phyloP scores from a whole-genome alignment of 169 alveolate species.

The Fabrea salina region DNA sequence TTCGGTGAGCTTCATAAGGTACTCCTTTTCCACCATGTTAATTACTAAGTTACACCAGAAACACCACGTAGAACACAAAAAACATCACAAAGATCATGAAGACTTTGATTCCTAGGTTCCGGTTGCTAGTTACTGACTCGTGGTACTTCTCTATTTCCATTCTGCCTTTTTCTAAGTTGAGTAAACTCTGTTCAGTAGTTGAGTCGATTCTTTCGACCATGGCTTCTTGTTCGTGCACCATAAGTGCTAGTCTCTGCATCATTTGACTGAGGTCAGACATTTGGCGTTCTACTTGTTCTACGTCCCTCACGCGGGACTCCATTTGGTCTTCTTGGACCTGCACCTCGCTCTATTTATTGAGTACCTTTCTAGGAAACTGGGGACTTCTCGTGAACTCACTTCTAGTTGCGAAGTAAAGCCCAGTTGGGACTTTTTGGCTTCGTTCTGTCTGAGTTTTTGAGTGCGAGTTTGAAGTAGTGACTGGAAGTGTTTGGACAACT shows the following conservation, averaged over 20 bases:
- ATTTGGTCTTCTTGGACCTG: not conserved
- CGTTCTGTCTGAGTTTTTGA: not conserved
- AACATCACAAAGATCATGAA: slow-evolving; percentile 36
- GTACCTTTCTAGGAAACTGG: slow-evolving; percentile 14
- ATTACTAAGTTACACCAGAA: slow-evolving; percentile 1
- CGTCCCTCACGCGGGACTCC: not conserved
- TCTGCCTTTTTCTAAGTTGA: slow-evolving; percentile 2
- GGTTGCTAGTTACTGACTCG: slow-evolving; percentile 2
- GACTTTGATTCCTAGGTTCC: slow-evolving; percentile 24
- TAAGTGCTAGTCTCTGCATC: slow-evolving; percentile 6
- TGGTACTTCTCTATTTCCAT: slow-evolving; percentile 16
- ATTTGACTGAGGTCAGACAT: slow-evolving; percentile 10
- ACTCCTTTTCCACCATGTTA: slow-evolving; percentile 17
- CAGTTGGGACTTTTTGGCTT: not conserved
- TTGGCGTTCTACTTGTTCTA: slow-evolving; percentile 24
- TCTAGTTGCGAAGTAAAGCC: not conserved
- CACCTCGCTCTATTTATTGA: not conserved
- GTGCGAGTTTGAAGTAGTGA: not conserved
- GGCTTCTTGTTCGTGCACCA: slow-evolving; percentile 24
- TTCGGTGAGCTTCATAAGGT: not conserved
- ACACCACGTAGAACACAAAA: slow-evolving; percentile 27
- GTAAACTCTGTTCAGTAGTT: slow-evolving; percentile 14
- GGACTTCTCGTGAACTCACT: not conserved
- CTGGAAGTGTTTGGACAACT: not conserved
- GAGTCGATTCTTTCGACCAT: slow-evolving; percentile 29